These are phyloP conservation scores for Pichia cabralensis DNA, from an alignment of 805 yeast species.

Conservation along the genomic window DNA sequence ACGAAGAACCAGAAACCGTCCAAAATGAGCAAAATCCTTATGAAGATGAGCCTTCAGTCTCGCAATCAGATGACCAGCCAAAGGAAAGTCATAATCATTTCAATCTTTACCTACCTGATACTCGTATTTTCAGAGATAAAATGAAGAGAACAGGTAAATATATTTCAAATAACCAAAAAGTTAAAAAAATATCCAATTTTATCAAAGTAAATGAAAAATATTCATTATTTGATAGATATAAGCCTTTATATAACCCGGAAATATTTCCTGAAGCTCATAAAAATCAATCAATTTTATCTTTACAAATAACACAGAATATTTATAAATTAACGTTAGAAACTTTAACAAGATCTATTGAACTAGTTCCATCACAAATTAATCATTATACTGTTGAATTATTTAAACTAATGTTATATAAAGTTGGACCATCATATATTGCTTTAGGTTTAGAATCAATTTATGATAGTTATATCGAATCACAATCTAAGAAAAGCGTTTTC, in stretches of 20 bases:
- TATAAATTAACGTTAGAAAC: constrained; percentile 69
- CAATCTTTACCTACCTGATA: constrained; percentile 11
- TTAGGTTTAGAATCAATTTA: constrained; percentile 66
- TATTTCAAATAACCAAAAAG: constrained; percentile 13
- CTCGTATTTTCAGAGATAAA: constrained; percentile 9
- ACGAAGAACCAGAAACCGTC: neutral
- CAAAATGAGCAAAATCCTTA: neutral
- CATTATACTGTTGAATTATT: constrained; percentile 56
- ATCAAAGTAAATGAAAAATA: constrained; percentile 43
- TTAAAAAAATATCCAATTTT: constrained; percentile 28
- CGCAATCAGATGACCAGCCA: neutral
- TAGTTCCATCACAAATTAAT: constrained; percentile 52
- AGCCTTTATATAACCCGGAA: constrained; percentile 8
- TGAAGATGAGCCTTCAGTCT: neutral
- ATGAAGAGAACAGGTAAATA: constrained; percentile 8
- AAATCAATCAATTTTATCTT: constrained; percentile 20
- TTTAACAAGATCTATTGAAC: constrained; percentile 64
- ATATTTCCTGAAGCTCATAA: constrained; percentile 7
- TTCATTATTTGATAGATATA: constrained; percentile 25
- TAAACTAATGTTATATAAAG: constrained; percentile 55
- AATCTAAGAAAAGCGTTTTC: constrained; percentile 20
- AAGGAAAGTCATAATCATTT: neutral
- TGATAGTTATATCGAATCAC: constrained; percentile 21
- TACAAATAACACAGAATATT: constrained; percentile 48
- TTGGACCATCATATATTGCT: constrained; percentile 68